A percentile compares a stretch with the other conserved stretches of the same genome.
Evolutionary conservation across 2,329 filamentous ascomycete species (phyloP).

Genomic region (Ceratocystis papillata): DNA sequence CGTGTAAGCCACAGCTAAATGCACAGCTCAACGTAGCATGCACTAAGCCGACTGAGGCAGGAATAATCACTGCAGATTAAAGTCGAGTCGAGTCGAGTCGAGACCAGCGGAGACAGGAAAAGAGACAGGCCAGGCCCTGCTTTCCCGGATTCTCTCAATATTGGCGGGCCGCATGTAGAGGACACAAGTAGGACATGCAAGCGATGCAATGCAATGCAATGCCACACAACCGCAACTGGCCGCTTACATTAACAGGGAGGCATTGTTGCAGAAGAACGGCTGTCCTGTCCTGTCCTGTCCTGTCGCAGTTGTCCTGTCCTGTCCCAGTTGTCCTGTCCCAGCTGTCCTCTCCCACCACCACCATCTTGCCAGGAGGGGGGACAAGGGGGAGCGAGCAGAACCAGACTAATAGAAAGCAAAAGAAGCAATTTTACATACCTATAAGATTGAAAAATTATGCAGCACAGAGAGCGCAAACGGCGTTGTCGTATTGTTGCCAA

Average conservation of each 20-base stretch:
- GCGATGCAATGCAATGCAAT: conserved; percentile 1
- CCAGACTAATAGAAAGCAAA: background rate
- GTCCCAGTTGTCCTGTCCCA: background rate
- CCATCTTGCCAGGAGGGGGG: no score
- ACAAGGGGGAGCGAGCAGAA: background rate
- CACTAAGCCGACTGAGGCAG: conserved; percentile 13
- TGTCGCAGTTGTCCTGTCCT: background rate
- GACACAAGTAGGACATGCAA: background rate
- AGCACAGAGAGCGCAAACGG: background rate
- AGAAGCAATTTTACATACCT: conserved; percentile 7
- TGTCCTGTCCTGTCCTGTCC: background rate
- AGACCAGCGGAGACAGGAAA: background rate
- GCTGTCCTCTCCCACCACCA: no score
- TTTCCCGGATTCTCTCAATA: conserved; percentile 9
- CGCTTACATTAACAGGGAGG: background rate
- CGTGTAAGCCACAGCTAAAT: conserved; percentile 20
- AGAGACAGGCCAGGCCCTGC: conserved; percentile 7
- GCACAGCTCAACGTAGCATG: conserved; percentile 11
- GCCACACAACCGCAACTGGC: background rate
- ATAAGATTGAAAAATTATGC: background rate
- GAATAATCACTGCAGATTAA: conserved; percentile 13
- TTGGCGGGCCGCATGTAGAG: conserved; percentile 13
- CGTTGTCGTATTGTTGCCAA: conserved; percentile 4
- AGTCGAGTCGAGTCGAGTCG: conserved; percentile 8
- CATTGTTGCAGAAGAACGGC: background rate